A percentile compares a stretch with the other conserved stretches of the same genome.
phyloP scores from a whole-genome alignment of 148 eudicot genomes.

The Cornus florida region DNA sequence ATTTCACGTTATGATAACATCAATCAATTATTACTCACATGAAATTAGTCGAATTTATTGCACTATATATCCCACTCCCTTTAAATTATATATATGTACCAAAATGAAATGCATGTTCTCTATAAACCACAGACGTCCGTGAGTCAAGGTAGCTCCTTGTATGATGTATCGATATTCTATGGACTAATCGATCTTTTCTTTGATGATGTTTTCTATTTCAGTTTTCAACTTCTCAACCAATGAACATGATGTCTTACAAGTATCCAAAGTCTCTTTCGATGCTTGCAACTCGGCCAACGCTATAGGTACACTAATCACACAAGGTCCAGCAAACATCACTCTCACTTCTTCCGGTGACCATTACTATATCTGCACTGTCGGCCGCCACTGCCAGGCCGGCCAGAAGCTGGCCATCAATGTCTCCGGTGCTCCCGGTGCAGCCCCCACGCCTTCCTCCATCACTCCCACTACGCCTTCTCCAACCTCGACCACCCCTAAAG shows the following conservation, averaged over 20 bases:
- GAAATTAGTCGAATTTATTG: too few relatives aligned
- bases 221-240: slow-evolving; percentile 23
- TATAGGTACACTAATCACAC: slow-evolving; percentile 13
- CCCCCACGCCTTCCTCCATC: slow-evolving; percentile 3
- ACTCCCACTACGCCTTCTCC: slow-evolving; percentile 7
- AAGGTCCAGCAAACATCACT: slow-evolving; percentile 22
- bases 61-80: too few relatives aligned
- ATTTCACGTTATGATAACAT: too few relatives aligned
- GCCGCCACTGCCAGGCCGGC: slow-evolving; percentile 11
- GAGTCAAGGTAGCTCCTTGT: too few relatives aligned
- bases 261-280: slow-evolving; percentile 16
- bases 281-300: slow-evolving; percentile 12
- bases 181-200: background rate
- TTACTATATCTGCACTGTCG: slow-evolving; percentile 23
- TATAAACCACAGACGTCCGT: too few relatives aligned
- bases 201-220: background rate
- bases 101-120: too few relatives aligned
- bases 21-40: too few relatives aligned
- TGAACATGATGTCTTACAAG: slow-evolving; percentile 4
- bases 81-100: too few relatives aligned
- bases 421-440: slow-evolving; percentile 8
- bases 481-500: slow-evolving; percentile 8
- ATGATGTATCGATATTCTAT: too few relatives aligned
- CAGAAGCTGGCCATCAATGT: slow-evolving; percentile 22
- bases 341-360: slow-evolving; percentile 18